phyloP scores from a whole-genome alignment of 164 flowering plant genomes.

The Vitis cinerea region DNA sequence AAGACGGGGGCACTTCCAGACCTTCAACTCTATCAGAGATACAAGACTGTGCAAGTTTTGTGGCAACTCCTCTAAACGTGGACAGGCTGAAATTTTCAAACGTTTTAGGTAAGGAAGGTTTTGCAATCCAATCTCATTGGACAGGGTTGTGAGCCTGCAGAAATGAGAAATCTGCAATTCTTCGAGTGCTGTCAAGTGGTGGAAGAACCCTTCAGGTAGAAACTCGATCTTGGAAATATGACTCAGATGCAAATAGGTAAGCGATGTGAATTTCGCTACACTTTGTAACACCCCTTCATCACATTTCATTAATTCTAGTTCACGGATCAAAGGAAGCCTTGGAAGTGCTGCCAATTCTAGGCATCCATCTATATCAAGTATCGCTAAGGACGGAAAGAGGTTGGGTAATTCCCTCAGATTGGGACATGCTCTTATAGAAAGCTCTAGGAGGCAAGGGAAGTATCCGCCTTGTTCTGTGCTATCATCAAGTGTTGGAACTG shows the following conservation, averaged over 20 bases:
- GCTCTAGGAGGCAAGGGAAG: slow-evolving; percentile 19
- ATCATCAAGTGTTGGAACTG: background rate
- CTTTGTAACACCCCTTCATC: background rate
- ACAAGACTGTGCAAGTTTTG: background rate
- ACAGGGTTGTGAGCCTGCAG: background rate
- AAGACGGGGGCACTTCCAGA: slow-evolving; percentile 12
- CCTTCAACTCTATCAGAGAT: slow-evolving; percentile 6
- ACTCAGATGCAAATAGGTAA: slow-evolving; percentile 8
- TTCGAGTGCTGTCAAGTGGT: slow-evolving; percentile 4
- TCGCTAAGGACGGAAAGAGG: slow-evolving; percentile 4
- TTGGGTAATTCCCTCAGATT: slow-evolving; percentile 12
- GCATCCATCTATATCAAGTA: slow-evolving; percentile 13
- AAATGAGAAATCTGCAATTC: slow-evolving; percentile 8
- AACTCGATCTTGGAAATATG: background rate
- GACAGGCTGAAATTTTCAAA: slow-evolving; percentile 10
- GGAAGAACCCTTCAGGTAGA: slow-evolving; percentile 5
- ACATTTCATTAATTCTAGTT: slow-evolving; percentile 10
- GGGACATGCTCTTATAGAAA: slow-evolving; percentile 13
- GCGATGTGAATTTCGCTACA: background rate
- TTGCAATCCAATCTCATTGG: slow-evolving; percentile 6
- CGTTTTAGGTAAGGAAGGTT: slow-evolving; percentile 1
- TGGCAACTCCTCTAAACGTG: background rate
- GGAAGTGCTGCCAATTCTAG: slow-evolving; percentile 7
- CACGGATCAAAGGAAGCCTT: slow-evolving; percentile 14
- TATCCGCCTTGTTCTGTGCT: background rate